Evolutionary conservation across 305 asterid species (phyloP), one percentile per base, ranked within the genome.

Genomic region (Ajuga reptans): DNA sequence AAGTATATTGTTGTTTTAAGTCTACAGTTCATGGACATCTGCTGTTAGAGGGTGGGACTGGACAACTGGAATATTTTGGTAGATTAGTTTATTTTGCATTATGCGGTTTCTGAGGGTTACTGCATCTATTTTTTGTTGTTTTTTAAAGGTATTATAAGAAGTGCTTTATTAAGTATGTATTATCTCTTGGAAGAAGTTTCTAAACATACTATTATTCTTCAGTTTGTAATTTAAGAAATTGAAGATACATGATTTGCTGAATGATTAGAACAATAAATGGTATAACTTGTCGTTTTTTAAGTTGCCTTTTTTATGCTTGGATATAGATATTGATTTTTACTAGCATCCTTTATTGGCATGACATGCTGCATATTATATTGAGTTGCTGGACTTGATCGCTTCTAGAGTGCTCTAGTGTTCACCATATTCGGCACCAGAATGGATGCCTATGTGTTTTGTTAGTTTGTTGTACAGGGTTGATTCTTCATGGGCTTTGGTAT

Each of bases 11-110:
- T 69, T 60, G 64, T n/a, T 51, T 7, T 21, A 47, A 62, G 46
- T 15, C 59, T 46, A 66, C 5, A 50, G 12, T 49, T 21, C 27
- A 21, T 11, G 68, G 42, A 34, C 61, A 57, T 61, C 69, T 59
- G 27, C 61, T 27, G 16, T 66, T 66, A 66, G n/a, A 70, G 73
- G 52, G 21, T 66, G 53, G 52, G 64, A 51, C 65, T 65, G 51
- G 16, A 21, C 27, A 21, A 21, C 27, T 21, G 27, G 2, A 21
- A 21, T 41, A 66, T 15, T 12, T 29, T 4, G 36, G 37, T 53
- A 53, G 46, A 57, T 24, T 6, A 5, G 31, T 54, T 17, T 34
- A 31, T 57, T 57, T 47, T 9, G 27, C 42, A 15, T 60, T 11
- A 24, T 34, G 17, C 54, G 9, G 14, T 59, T 1, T 46, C 18